Conservation (phyloP, 2,329 filamentous ascomycete species). For the Helotiales sp. region DNA sequence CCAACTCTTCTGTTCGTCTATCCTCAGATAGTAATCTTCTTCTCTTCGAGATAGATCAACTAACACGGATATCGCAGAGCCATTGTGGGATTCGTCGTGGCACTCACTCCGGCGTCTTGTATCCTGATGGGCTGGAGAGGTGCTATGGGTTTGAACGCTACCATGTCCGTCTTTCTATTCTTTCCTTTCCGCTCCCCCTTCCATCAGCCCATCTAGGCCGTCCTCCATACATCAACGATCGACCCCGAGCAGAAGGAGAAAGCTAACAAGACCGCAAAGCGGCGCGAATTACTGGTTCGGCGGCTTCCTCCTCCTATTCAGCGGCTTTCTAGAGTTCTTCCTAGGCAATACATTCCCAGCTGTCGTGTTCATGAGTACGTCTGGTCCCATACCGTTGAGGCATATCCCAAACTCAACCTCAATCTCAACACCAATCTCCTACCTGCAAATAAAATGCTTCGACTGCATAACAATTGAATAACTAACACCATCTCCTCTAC, state of each 20-base stretch:
- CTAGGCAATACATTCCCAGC: slow-evolving; percentile 64
- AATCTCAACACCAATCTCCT: too few relatives aligned
- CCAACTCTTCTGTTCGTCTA: slow-evolving; percentile 61
- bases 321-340: slow-evolving; percentile 60
- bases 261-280: slow-evolving; percentile 43
- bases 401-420: neutral
- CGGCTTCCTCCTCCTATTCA: slow-evolving; percentile 57
- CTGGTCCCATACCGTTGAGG: neutral
- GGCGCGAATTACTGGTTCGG: slow-evolving; percentile 57
- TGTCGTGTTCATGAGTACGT: slow-evolving; percentile 57
- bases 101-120: slow-evolving; percentile 54
- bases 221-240: too few relatives aligned
- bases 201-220: too few relatives aligned
- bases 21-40: too few relatives aligned
- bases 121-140: slow-evolving; percentile 62
- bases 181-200: too few relatives aligned
- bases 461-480: too few relatives aligned
- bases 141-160: slow-evolving; percentile 53
- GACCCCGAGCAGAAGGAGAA: too few relatives aligned
- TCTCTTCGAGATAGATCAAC: too few relatives aligned
- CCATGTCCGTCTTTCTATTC: slow-evolving; percentile 51
- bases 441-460: too few relatives aligned
- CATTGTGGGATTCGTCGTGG: slow-evolving; percentile 57
- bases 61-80: too few relatives aligned
- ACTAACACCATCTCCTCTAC: too few relatives aligned